A percentile compares a stretch with the other conserved stretches of the same genome.
Conservation (phyloP, 2,329 filamentous ascomycete genomes). For the Thielaviopsis populi region DNA sequence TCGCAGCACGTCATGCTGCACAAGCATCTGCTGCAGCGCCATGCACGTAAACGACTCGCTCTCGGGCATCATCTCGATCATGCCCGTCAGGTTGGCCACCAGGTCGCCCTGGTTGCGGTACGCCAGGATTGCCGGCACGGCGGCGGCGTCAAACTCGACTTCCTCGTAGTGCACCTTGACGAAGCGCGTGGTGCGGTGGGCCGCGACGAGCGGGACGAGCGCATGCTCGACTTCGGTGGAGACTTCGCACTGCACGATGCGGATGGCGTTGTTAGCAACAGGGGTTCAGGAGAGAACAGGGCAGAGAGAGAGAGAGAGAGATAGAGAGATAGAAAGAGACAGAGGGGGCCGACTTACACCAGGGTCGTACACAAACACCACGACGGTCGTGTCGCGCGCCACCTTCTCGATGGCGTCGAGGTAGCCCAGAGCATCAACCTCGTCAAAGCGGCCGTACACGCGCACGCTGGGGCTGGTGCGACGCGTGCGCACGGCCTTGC, state of each 20-base stretch:
- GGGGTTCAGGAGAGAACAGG: no score
- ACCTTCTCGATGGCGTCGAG: conserved; percentile 95
- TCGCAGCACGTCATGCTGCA: conserved; percentile 35
- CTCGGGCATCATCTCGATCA: conserved; percentile 72
- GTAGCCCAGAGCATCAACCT: conserved; percentile 80
- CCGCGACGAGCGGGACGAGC: conserved; percentile 56
- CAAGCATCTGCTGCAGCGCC: conserved; percentile 37
- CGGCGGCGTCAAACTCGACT: conserved; percentile 83
- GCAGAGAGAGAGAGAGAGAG: neutral
- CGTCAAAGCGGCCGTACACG: conserved; percentile 63
- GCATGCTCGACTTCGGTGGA: conserved; percentile 67
- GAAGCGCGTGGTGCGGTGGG: conserved; percentile 62
- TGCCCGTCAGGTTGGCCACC: conserved; percentile 75
- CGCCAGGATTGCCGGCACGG: conserved; percentile 73
- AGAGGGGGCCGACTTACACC: conserved; percentile 42
- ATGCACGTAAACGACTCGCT: conserved; percentile 43
- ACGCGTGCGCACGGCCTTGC: conserved; percentile 41
- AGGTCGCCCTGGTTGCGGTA: conserved; percentile 81
- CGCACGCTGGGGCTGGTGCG: conserved; percentile 63
- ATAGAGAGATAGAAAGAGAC: neutral
- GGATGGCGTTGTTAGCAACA: conserved; percentile 18
- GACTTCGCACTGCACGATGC: conserved; percentile 51
- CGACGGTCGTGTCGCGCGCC: conserved; percentile 61
- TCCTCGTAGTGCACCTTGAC: conserved; percentile 83
- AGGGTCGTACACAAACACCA: conserved; percentile 86